Percentiles rank a stretch among this genome's conserved stretches.
These are phyloP conservation scores for Galerina sulciceps DNA, from an alignment of 768 basidiomycete genomes.

Conservation along the genomic window DNA sequence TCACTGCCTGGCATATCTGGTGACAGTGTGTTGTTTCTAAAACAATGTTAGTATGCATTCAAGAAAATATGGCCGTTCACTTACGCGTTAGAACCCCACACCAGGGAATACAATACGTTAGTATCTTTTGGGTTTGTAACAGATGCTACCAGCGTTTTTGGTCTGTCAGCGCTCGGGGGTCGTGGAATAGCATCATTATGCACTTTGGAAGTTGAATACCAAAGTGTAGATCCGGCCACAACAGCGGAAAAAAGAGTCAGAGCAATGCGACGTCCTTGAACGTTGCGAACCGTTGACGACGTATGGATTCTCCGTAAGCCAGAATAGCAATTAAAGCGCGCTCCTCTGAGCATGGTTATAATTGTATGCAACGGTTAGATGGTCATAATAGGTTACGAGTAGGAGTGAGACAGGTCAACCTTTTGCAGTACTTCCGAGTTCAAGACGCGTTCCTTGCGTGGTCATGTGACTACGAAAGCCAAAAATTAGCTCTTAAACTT, in stretches of 20 bases:
- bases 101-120: conserved; percentile 49
- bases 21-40: conserved; percentile 51
- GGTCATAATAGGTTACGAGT: background rate
- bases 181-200: conserved; percentile 30
- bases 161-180: conserved; percentile 8
- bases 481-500: no score
- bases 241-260: conserved; percentile 28
- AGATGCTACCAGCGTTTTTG: conserved; percentile 9
- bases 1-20: conserved; percentile 42
- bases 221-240: conserved; percentile 39
- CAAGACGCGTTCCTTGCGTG: conserved; percentile 2
- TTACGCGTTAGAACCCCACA: conserved; percentile 81
- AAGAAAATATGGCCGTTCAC: conserved; percentile 18
- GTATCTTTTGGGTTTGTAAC: conserved; percentile 24
- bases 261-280: conserved; percentile 16
- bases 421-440: background rate
- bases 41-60: background rate
- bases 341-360: conserved; percentile 32
- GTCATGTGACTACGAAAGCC: background rate
- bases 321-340: conserved; percentile 24
- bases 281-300: background rate
- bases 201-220: conserved; percentile 39
- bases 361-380: background rate
- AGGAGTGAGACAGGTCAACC: conserved; percentile 1
- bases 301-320: conserved; percentile 27